Base-by-base conservation (phyloP, 768 basidiomycete genomes). In the Leccinum variicolor region DNA sequence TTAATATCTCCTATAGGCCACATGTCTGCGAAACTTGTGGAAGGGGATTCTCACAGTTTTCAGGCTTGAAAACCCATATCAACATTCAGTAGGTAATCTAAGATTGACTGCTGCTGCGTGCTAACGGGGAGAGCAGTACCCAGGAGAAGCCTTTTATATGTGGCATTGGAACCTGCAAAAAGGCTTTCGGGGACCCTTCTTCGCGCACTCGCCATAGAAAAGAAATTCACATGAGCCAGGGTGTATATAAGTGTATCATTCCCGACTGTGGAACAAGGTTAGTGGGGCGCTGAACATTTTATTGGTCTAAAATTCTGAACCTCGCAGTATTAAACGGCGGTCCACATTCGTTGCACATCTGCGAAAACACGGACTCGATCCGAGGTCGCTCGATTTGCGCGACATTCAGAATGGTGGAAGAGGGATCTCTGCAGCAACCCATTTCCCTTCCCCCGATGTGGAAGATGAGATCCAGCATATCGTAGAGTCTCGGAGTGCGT, bases 141-240 rank as follows among this genome's bases (percentile, higher is more conserved):
- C 74, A 73, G 46, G 69, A 55, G 10, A 84, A 81, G 67, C 87
- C 86, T 1, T 79, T 76, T 62, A 53, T 52, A 6, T 90, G 89
- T 62, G 75, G 73, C 14, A 72, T 79, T 45, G 63, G 69, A 9
- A 70, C 66, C 21, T 89, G 87, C 64, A 55, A 53, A 10, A 74
- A 79, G 29, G 69, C 74, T 14, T 90, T 90, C 61, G 82, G 82
- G 14, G 88, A 90, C 63, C 87, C 86, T 11, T 89, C 88, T 0
- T 89, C 88, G 47, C 75, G 84, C 60, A 74, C 81, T 29, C 84
- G 88, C 9, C 88, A 90, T 63, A 75, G 78, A 55, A 82, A 79
- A 64, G 86, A 89, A 69, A 80, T 75, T 3, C 87, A 89, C 64
- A 62, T 67, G 17, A 68, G 67, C 3, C 58, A 73, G 25, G 75